These are phyloP conservation scores for Reutealis trisperma DNA, from an alignment of 345 rosid genomes.

Conservation along the genomic window DNA sequence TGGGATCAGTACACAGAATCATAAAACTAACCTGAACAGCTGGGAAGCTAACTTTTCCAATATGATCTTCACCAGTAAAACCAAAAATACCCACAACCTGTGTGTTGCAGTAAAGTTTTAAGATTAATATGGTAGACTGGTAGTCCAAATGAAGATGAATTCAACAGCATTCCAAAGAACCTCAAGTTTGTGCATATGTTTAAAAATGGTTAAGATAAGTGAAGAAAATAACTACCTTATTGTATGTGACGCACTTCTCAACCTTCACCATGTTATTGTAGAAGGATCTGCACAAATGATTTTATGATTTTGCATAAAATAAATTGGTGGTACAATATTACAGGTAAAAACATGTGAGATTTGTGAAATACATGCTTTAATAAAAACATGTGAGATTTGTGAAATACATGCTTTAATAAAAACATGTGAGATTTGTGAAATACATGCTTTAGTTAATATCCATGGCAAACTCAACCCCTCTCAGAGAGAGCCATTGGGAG, in stretches of 20 bases:
- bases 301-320: background rate
- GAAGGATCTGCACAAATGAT: slow-evolving; percentile 59
- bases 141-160: background rate
- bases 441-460: background rate
- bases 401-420: background rate
- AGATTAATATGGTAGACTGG: background rate
- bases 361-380: background rate
- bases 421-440: background rate
- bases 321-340: background rate
- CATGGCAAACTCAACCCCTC: background rate
- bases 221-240: slow-evolving; percentile 52
- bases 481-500: too few relatives aligned
- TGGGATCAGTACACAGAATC: slow-evolving; percentile 1
- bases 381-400: background rate
- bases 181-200: background rate
- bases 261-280: slow-evolving; percentile 90
- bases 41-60: slow-evolving; percentile 91
- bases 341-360: background rate
- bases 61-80: slow-evolving; percentile 91
- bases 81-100: slow-evolving; percentile 91
- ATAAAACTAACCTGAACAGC: slow-evolving; percentile 72
- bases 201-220: slow-evolving; percentile 2
- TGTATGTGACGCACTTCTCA: slow-evolving; percentile 80
- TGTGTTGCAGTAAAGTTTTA: slow-evolving; percentile 8
- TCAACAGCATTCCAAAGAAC: background rate